These are phyloP conservation scores for Diaporthe citrichinensis DNA, from an alignment of 2,329 filamentous ascomycete genomes.

Conservation along the genomic window DNA sequence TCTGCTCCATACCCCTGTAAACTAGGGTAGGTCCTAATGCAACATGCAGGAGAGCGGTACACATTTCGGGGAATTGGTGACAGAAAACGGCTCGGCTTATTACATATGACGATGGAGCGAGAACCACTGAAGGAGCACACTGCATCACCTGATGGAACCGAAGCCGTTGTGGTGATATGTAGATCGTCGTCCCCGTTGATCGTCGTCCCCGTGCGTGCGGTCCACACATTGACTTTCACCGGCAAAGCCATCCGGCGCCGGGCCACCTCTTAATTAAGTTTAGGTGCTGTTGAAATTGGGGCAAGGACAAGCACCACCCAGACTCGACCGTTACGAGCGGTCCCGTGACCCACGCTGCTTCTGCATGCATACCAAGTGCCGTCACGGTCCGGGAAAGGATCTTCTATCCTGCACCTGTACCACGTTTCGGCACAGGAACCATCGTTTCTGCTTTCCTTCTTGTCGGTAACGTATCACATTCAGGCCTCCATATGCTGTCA, in stretches of 20 bases:
- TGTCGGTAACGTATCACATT: conserved; percentile 18
- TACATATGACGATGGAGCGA: not conserved
- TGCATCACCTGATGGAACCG: not conserved
- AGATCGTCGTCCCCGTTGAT: conserved; percentile 23
- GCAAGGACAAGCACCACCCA: not conserved
- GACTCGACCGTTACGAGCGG: not conserved
- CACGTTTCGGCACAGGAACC: conserved; percentile 6
- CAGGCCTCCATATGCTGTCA: not conserved
- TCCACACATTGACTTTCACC: not conserved
- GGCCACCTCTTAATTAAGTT: conserved; percentile 2
- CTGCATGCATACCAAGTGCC: conserved; percentile 15
- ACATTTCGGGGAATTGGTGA: not conserved
- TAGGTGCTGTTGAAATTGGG: not conserved
- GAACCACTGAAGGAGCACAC: not conserved
- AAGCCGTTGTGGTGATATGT: not conserved
- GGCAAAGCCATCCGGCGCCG: not conserved
- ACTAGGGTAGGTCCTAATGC: not conserved
- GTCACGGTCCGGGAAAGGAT: conserved; percentile 12
- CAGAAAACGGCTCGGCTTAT: not conserved
- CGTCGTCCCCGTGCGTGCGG: not conserved
- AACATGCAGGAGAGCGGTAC: conserved; percentile 15
- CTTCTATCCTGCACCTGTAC: not conserved
- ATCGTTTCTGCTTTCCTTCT: not conserved
- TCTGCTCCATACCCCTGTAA: not conserved
- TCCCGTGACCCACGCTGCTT: not conserved